A percentile compares a stretch with the other conserved stretches of the same genome.
Conservation (phyloP, 1,284 basidiomycete species). For the Cutaneotrichosporon sp. region DNA sequence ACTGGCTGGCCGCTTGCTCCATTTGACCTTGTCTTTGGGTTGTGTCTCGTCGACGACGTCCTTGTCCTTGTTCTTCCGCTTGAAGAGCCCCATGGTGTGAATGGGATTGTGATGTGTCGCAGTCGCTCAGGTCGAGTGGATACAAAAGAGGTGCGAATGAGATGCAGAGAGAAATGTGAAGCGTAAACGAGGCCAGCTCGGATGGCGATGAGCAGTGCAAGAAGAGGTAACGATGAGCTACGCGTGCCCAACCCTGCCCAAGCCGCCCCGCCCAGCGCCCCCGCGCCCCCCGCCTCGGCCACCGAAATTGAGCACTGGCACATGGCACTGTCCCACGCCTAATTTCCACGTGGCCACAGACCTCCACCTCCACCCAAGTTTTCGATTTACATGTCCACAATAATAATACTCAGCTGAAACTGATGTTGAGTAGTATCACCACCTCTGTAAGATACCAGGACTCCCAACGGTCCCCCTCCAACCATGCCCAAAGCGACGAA, state of each 20-base stretch:
- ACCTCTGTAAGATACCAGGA: too few relatives aligned
- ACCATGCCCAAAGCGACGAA: constrained; percentile 78
- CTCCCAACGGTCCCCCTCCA: too few relatives aligned
- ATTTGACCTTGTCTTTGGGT: constrained; percentile 74
- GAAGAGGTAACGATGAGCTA: too few relatives aligned
- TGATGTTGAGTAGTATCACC: too few relatives aligned
- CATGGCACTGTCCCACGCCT: neutral
- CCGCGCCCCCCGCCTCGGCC: too few relatives aligned
- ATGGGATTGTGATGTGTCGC: neutral
- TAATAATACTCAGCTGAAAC: too few relatives aligned
- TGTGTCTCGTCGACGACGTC: constrained; percentile 28
- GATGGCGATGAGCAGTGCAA: too few relatives aligned
- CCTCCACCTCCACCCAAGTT: constrained; percentile 1
- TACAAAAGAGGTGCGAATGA: neutral
- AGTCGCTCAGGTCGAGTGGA: neutral
- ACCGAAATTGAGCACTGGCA: too few relatives aligned
- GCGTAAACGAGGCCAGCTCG: too few relatives aligned
- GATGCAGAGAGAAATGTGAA: neutral
- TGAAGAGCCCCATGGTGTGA: constrained; percentile 42
- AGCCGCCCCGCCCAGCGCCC: too few relatives aligned
- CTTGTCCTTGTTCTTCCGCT: constrained; percentile 38
- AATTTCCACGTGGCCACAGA: neutral
- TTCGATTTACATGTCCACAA: neutral
- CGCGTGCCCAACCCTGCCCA: too few relatives aligned
- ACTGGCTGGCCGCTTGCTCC: constrained; percentile 84